Conservation (phyloP, 1,284 basidiomycete genomes). For the Erythrobasidium hasegawianum region DNA sequence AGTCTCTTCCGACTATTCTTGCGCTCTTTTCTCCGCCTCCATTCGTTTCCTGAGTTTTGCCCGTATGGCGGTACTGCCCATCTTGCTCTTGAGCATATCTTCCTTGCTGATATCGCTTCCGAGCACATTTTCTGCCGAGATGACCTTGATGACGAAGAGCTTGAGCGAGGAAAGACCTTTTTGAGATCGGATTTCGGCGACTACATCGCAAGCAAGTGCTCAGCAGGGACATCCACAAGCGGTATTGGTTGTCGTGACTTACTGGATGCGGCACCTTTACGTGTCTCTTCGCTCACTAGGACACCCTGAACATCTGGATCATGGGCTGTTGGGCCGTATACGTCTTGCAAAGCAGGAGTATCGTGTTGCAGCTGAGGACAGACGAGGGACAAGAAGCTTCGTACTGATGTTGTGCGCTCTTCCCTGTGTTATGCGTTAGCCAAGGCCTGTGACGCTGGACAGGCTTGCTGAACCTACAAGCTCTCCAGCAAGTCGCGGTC, state of each 20-base stretch:
- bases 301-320: constrained; percentile 80
- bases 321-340: constrained; percentile 80
- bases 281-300: constrained; percentile 51
- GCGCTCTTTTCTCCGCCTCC: not conserved
- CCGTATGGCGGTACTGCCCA: constrained; percentile 35
- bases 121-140: constrained; percentile 55
- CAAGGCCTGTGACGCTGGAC: not conserved
- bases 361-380: constrained; percentile 18
- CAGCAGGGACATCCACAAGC: not conserved
- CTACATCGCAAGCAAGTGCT: constrained; percentile 50
- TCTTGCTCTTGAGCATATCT: constrained; percentile 29
- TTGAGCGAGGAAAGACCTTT: constrained; percentile 61
- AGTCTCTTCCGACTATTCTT: not conserved
- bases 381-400: constrained; percentile 64
- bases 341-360: constrained; percentile 54
- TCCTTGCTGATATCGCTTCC: constrained; percentile 20
- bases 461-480: constrained; percentile 49
- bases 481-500: constrained; percentile 68
- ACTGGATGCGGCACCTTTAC: constrained; percentile 29
- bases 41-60: constrained; percentile 10
- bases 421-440: constrained; percentile 9
- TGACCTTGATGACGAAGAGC: constrained; percentile 79
- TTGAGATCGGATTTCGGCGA: constrained; percentile 59
- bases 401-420: constrained; percentile 58
- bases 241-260: not conserved